Evolutionary conservation across 139 green algal species (phyloP).

Genomic region (Coccomyxa sp.): DNA sequence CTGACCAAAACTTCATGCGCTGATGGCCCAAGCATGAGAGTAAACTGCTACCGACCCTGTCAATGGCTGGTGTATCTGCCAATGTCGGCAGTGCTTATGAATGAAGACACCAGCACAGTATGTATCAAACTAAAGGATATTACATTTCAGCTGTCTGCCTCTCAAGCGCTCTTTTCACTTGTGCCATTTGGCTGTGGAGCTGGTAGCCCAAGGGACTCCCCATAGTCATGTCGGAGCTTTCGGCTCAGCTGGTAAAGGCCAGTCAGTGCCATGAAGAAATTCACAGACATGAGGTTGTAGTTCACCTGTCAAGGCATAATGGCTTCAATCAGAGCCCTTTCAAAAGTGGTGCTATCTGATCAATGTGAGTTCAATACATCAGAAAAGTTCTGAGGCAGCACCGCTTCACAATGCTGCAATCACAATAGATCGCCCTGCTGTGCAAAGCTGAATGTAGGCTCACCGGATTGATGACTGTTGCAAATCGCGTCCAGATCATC

Average conservation of each 20-base stretch:
- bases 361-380: neutral
- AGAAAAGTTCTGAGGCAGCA: neutral
- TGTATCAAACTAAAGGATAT: too few species aligned
- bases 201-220: neutral
- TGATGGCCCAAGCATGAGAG: too few species aligned
- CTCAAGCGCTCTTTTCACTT: neutral
- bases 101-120: too few species aligned
- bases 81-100: too few species aligned
- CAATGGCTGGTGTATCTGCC: too few species aligned
- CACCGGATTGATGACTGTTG: conserved; percentile 77
- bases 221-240: conserved; percentile 35
- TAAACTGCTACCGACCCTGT: too few species aligned
- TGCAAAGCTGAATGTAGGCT: neutral
- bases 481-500: conserved; percentile 90
- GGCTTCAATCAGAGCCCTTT: conserved; percentile 35
- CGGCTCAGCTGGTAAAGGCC: conserved; percentile 81
- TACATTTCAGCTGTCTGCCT: neutral
- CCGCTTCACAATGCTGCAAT: neutral
- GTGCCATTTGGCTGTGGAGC: neutral
- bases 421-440: neutral
- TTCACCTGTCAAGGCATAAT: conserved; percentile 59
- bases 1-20: too few species aligned
- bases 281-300: conserved; percentile 94
- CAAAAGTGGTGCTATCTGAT: neutral
- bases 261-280: conserved; percentile 82